phyloP scores from a whole-genome alignment of 1,284 basidiomycete species.

The Moniliophthora roreri region DNA sequence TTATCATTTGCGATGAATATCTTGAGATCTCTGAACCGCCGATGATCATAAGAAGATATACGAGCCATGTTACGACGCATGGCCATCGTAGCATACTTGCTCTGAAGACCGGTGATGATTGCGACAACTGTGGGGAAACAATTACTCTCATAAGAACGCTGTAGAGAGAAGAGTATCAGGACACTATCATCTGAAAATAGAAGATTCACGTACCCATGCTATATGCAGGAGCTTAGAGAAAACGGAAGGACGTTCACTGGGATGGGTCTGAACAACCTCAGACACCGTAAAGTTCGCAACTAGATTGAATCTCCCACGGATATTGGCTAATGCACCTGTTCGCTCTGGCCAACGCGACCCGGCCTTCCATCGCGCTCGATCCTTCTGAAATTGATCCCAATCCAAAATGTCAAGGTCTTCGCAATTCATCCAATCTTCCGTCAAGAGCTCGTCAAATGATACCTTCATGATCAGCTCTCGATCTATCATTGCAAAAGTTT shows the following conservation, averaged over 20 bases:
- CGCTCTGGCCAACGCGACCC: slow-evolving; percentile 57
- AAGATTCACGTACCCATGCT: slow-evolving; percentile 67
- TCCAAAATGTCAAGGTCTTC: slow-evolving; percentile 76
- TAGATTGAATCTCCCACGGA: slow-evolving; percentile 89
- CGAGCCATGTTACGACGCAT: slow-evolving; percentile 71
- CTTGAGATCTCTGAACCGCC: slow-evolving; percentile 77
- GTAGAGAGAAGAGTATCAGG: slow-evolving; percentile 13
- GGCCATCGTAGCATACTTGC: slow-evolving; percentile 67
- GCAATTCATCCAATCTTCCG: slow-evolving; percentile 63
- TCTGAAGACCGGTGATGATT: slow-evolving; percentile 78
- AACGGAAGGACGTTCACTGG: slow-evolving; percentile 66
- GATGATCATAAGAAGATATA: slow-evolving; percentile 72
- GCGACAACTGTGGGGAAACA: slow-evolving; percentile 84
- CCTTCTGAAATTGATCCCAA: slow-evolving; percentile 82
- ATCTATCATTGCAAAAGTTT: slow-evolving; percentile 87
- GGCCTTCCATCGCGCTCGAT: slow-evolving; percentile 68
- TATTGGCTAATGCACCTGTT: slow-evolving; percentile 70
- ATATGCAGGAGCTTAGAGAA: slow-evolving; percentile 84
- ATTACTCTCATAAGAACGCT: slow-evolving; percentile 83
- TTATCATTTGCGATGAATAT: slow-evolving; percentile 65
- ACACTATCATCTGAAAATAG: slow-evolving; percentile 10
- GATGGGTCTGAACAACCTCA: slow-evolving; percentile 73
- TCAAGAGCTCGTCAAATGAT: slow-evolving; percentile 81
- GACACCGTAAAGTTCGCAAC: slow-evolving; percentile 82
- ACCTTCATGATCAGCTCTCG: slow-evolving; percentile 82